Base-by-base conservation (phyloP, 1,284 basidiomycete genomes). In the Gymnopus androsaceus region DNA sequence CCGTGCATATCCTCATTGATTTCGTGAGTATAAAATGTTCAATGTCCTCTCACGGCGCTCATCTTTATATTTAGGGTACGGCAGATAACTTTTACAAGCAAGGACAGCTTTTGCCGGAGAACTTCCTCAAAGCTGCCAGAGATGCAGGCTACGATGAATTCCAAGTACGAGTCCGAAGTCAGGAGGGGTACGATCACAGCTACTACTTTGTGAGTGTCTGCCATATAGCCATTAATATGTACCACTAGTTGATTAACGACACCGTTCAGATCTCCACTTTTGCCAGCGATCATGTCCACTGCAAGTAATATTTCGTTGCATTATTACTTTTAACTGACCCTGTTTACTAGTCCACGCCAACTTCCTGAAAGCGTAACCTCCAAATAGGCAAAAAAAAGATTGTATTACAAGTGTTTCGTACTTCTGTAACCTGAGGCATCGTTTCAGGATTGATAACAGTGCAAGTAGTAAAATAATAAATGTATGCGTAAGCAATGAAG, bases 101-200 rank as follows among this genome's bases (percentile, higher is more conserved):
- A 62, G 85, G 85, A 14, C 94, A 98, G 71, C 81, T 99, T 9
- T 82, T 94, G 44, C 96, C 96, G 0, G 92, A 98, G 68, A 87
- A 90, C 66, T 93, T 99, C 68, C 71, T 90, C 55, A 83, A 85
- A 63, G 91, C 88, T 0, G 89, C 92, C 2, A 78, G 88, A 55
- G 80, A 84, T 54, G 81, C 84, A 7, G 90, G 90, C 1, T 83
- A 90, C 62, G 83, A 85, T 49, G 83, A 89, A 60, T 77, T 83
- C n/a, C 84, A 91, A 67, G 90, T 98, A 8, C 76, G 83, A 51
- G 86, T 98, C 17, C 80, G 92, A 60, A 79, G 84, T 60, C 93
- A 96, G 56, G 88, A 91, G 48, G 94, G 88, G 9, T 98, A 97
- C 68, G 95, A 99, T 69, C 96, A 98, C 72, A 86, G 84, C 59